These are phyloP conservation scores for Lentinula aciculospora DNA, from an alignment of 768 basidiomycete species.

Conservation along the genomic window DNA sequence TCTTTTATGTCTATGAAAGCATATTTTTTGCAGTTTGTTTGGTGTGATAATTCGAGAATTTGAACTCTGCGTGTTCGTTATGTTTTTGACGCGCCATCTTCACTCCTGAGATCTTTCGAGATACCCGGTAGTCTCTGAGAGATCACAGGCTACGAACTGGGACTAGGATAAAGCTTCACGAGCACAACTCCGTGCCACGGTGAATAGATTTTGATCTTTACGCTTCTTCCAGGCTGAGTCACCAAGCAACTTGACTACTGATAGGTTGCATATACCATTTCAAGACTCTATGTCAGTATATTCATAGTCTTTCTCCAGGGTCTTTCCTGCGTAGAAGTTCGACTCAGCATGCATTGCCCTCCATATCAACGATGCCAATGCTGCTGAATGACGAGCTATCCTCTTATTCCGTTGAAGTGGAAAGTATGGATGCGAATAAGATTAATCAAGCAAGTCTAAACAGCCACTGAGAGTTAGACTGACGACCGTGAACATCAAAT, in stretches of 20 bases:
- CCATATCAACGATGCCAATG: slow-evolving; percentile 73
- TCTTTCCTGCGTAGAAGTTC: slow-evolving; percentile 85
- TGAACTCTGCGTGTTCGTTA: too few relatives aligned
- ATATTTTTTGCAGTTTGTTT: too few relatives aligned
- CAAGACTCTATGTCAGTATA: background rate
- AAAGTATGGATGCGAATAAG: slow-evolving; percentile 79
- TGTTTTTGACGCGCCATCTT: too few relatives aligned
- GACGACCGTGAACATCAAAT: background rate
- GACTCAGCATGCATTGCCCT: slow-evolving; percentile 76
- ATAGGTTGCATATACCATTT: background rate
- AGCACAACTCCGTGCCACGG: too few relatives aligned
- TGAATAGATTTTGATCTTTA: too few relatives aligned
- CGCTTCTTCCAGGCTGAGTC: too few relatives aligned
- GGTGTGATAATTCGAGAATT: too few relatives aligned
- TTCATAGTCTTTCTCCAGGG: slow-evolving; percentile 26
- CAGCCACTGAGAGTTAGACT: background rate
- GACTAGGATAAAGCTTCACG: too few relatives aligned
- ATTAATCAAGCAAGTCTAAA: slow-evolving; percentile 57
- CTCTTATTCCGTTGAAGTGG: slow-evolving; percentile 91
- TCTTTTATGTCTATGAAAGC: too few relatives aligned
- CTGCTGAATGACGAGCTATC: slow-evolving; percentile 78
- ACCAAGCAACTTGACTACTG: background rate
- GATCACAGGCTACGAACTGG: too few relatives aligned
- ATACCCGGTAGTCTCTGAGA: too few relatives aligned
- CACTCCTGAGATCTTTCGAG: too few relatives aligned